These are phyloP conservation scores for Epichloe typhina DNA, from an alignment of 2,329 filamentous ascomycete species.

Conservation along the genomic window DNA sequence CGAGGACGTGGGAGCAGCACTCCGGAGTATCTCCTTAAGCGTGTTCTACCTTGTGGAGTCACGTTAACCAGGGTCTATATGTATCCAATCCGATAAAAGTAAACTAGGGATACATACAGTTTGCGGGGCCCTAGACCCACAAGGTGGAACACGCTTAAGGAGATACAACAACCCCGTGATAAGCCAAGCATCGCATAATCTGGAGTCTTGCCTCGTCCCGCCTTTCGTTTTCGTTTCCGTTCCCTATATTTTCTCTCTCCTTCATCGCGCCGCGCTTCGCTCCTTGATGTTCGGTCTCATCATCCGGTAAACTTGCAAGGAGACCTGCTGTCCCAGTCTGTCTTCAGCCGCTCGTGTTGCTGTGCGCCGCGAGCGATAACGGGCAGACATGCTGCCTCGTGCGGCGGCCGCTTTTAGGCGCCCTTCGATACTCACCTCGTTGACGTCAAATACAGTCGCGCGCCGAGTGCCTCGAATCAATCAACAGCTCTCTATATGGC, in stretches of 20 bases:
- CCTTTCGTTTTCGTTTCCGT: not conserved
- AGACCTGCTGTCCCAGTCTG: not conserved
- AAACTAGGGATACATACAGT: too few relatives aligned
- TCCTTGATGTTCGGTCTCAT: not conserved
- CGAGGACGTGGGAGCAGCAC: too few relatives aligned
- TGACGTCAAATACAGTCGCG: constrained; percentile 11
- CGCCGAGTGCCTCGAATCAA: not conserved
- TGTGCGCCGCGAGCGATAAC: not conserved
- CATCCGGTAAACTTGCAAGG: not conserved
- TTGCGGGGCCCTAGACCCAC: too few relatives aligned
- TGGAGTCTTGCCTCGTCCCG: not conserved
- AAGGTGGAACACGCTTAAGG: too few relatives aligned
- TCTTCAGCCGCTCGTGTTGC: not conserved
- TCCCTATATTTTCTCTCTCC: not conserved
- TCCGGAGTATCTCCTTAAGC: too few relatives aligned
- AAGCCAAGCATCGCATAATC: too few relatives aligned
- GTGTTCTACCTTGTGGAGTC: too few relatives aligned
- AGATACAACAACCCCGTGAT: too few relatives aligned
- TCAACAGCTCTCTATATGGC: constrained; percentile 20
- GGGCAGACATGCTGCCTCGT: constrained; percentile 11
- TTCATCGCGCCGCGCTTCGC: not conserved
- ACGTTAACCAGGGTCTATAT: too few relatives aligned
- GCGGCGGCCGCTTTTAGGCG: constrained; percentile 12
- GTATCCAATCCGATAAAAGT: too few relatives aligned
- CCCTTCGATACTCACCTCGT: constrained; percentile 8